Evolutionary conservation across 2,329 filamentous ascomycete genomes (phyloP).

Genomic region (Pseudopithomyces maydicus): DNA sequence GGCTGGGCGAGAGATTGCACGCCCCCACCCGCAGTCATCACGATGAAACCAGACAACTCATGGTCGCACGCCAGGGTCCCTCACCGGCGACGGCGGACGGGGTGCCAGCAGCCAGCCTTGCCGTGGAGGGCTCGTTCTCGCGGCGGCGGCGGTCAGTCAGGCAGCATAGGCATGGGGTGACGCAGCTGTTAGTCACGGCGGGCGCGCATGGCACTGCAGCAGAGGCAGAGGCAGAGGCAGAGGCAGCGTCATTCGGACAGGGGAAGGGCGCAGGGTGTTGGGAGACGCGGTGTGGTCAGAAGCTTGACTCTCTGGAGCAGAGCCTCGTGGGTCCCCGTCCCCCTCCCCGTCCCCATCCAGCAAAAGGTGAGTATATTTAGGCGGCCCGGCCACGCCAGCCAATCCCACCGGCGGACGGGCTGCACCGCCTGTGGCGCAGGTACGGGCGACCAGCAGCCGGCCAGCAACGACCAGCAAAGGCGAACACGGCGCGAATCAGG

Average conservation of each 20-base stretch:
- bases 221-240: not conserved
- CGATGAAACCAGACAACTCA: conserved; percentile 17
- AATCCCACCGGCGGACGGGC: conserved; percentile 11
- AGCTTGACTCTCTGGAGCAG: conserved; percentile 14
- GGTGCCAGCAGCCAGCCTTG: no score
- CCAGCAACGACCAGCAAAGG: conserved; percentile 23
- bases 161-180: conserved; percentile 18
- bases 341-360: conserved; percentile 5
- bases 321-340: conserved; percentile 1
- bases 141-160: conserved; percentile 25
- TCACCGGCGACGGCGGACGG: not conserved
- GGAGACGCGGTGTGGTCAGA: conserved; percentile 36
- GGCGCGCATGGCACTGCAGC: not conserved
- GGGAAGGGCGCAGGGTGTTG: conserved; percentile 3
- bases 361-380: conserved; percentile 14
- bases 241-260: conserved; percentile 6
- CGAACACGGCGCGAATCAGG: conserved; percentile 31
- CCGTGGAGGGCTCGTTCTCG: no score
- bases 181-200: conserved; percentile 12
- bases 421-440: conserved; percentile 35
- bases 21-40: conserved; percentile 18
- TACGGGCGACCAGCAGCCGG: not conserved
- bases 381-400: not conserved
- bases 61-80: not conserved
- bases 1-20: conserved; percentile 3